Evolutionary conservation across 345 rosid species (phyloP).

Genomic region (Hibiscus mutabilis): DNA sequence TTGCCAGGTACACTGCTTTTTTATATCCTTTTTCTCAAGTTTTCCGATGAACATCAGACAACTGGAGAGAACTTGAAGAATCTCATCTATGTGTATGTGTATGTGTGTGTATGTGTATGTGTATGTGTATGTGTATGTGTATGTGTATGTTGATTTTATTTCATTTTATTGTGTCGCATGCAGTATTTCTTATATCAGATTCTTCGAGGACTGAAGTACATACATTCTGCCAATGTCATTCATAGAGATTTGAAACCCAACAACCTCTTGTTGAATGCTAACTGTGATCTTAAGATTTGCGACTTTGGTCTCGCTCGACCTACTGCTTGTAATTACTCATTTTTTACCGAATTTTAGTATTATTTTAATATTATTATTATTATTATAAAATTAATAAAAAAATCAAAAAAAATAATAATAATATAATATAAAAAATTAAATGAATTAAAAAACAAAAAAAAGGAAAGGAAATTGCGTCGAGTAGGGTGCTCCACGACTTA

Average conservation of each 20-base stretch:
- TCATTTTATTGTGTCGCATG: constrained; percentile 5
- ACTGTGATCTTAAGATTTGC: constrained; percentile 86
- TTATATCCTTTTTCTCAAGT: background rate
- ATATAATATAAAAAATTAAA: too few relatives aligned
- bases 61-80: background rate
- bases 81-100: background rate
- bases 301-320: constrained; percentile 97
- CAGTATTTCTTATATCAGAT: constrained; percentile 96
- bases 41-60: background rate
- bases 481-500: too few relatives aligned
- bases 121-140: too few relatives aligned
- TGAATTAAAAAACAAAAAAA: too few relatives aligned
- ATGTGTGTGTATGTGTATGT: too few relatives aligned
- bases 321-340: too few relatives aligned
- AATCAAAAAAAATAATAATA: too few relatives aligned
- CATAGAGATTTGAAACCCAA: constrained; percentile 95
- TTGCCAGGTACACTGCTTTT: constrained; percentile 55
- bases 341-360: too few relatives aligned
- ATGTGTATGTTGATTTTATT: background rate
- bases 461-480: too few relatives aligned
- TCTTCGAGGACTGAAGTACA: constrained; percentile 89
- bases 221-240: constrained; percentile 94
- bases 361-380: too few relatives aligned
- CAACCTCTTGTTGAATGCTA: constrained; percentile 77
- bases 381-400: too few relatives aligned